Evolutionary conservation across 495 filamentous ascomycete genomes (phyloP).

Genomic region (Bacidia gigantensis): DNA sequence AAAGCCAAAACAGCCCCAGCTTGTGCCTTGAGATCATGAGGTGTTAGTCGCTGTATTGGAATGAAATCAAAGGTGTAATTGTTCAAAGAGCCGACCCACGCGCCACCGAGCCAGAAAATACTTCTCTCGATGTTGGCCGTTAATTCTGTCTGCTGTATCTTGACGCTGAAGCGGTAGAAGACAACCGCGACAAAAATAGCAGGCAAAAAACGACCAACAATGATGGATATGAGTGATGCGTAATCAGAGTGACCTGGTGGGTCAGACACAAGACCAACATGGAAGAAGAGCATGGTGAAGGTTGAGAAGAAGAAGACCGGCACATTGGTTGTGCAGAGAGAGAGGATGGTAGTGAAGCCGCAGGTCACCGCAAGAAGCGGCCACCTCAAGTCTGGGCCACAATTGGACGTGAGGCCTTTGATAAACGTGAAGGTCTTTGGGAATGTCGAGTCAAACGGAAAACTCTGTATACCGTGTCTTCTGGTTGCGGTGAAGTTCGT

Average conservation of each 20-base stretch:
- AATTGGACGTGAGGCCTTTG: slow-evolving; percentile 26
- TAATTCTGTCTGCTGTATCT: slow-evolving; percentile 39
- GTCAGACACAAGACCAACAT: slow-evolving; percentile 68
- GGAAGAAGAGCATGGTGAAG: slow-evolving; percentile 61
- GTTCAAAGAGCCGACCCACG: slow-evolving; percentile 66
- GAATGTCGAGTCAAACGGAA: slow-evolving; percentile 62
- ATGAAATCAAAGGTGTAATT: slow-evolving; percentile 80
- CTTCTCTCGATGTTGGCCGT: slow-evolving; percentile 51
- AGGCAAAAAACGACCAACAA: slow-evolving; percentile 62
- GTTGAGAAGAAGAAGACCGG: slow-evolving; percentile 56
- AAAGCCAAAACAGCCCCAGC: slow-evolving; percentile 64
- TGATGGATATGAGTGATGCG: slow-evolving; percentile 48
- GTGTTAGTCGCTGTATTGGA: slow-evolving; percentile 65
- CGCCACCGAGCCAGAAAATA: slow-evolving; percentile 56
- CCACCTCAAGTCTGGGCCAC: slow-evolving; percentile 57
- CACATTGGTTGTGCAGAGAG: slow-evolving; percentile 55
- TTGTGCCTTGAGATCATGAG: slow-evolving; percentile 60
- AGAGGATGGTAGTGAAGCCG: slow-evolving; percentile 48
- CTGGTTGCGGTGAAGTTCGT: slow-evolving; percentile 45
- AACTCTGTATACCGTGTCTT: slow-evolving; percentile 50
- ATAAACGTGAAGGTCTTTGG: slow-evolving; percentile 61
- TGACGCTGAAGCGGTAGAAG: slow-evolving; percentile 54
- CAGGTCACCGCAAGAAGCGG: slow-evolving; percentile 58
- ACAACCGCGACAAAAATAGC: slow-evolving; percentile 64
- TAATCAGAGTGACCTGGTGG: slow-evolving; percentile 45